A percentile compares a stretch with the other conserved stretches of the same genome.
phyloP scores from a whole-genome alignment of 73 alveolate species.

The Paramecium caudatum region DNA sequence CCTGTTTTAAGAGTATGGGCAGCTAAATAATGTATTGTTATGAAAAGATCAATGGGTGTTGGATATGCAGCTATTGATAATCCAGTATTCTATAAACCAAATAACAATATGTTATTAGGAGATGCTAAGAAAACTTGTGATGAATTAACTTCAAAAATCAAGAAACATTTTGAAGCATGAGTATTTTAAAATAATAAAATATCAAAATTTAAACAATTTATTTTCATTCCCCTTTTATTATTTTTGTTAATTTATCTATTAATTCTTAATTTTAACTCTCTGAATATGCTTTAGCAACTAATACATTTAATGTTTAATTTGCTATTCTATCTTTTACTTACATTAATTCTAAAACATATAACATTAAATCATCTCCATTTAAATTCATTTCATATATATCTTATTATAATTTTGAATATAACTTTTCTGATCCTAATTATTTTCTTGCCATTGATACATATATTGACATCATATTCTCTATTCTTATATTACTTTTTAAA shows the following conservation, averaged over 20 bases:
- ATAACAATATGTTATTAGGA: conserved; percentile 83
- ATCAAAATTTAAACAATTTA: no score
- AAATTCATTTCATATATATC: conserved; percentile 11
- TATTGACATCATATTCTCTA: conserved; percentile 8
- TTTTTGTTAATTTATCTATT: conserved; percentile 29
- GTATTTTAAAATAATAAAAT: no score
- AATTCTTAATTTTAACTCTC: conserved; percentile 42
- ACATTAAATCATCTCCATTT: conserved; percentile 33
- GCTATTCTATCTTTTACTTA: conserved; percentile 49
- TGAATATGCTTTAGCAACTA: conserved; percentile 39
- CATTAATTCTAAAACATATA: background rate
- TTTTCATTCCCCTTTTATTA: conserved; percentile 4
- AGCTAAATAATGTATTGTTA: conserved; percentile 84
- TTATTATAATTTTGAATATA: conserved; percentile 27
- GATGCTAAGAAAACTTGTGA: conserved; percentile 82
- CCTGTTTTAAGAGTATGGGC: conserved; percentile 90
- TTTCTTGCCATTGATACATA: conserved; percentile 40
- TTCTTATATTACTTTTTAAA: background rate
- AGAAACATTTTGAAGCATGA: conserved; percentile 21
- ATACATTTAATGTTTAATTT: background rate
- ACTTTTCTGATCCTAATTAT: conserved; percentile 3
- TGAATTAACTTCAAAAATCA: conserved; percentile 72
- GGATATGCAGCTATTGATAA: conserved; percentile 90
- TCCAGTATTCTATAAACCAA: conserved; percentile 86
- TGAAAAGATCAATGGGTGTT: conserved; percentile 82